Percentiles rank a stretch among this genome's conserved stretches.
phyloP scores from a whole-genome alignment of 768 basidiomycete genomes.

The Boletus sp. region DNA sequence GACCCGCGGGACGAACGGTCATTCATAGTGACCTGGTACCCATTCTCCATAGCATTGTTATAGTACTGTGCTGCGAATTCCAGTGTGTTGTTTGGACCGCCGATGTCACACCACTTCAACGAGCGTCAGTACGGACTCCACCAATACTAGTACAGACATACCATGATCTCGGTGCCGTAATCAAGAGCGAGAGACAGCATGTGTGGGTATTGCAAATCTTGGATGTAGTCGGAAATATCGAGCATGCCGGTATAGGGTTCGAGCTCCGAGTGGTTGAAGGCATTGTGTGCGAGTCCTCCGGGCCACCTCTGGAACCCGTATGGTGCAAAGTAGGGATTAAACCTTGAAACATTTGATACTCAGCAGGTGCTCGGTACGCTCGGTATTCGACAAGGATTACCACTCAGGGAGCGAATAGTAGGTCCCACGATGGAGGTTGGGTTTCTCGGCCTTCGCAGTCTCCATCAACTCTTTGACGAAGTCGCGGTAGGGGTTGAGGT shows the following conservation, averaged over 20 bases:
- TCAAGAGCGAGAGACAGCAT: slow-evolving; percentile 47
- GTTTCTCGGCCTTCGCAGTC: slow-evolving; percentile 47
- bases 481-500: slow-evolving; percentile 50
- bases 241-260: slow-evolving; percentile 55
- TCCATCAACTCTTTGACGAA: slow-evolving; percentile 49
- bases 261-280: slow-evolving; percentile 42
- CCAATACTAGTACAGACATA: slow-evolving; percentile 15
- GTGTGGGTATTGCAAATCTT: slow-evolving; percentile 49
- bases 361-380: background rate
- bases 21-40: slow-evolving; percentile 47
- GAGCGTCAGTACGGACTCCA: slow-evolving; percentile 5
- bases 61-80: slow-evolving; percentile 47
- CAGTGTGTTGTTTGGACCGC: slow-evolving; percentile 44
- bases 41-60: slow-evolving; percentile 38
- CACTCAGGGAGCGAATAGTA: slow-evolving; percentile 59
- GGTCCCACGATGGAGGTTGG: slow-evolving; percentile 51
- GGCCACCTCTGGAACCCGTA: slow-evolving; percentile 54
- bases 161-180: slow-evolving; percentile 56
- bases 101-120: slow-evolving; percentile 55
- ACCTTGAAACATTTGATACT: slow-evolving; percentile 34
- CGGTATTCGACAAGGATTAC: slow-evolving; percentile 16
- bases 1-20: slow-evolving; percentile 29
- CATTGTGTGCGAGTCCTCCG: slow-evolving; percentile 50
- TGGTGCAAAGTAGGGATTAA: slow-evolving; percentile 44
- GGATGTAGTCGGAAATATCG: slow-evolving; percentile 48